Percentiles rank a stretch among this genome's conserved stretches.
Evolutionary conservation across 345 rosid genomes (phyloP).

Genomic region (Gossypium raimondii): DNA sequence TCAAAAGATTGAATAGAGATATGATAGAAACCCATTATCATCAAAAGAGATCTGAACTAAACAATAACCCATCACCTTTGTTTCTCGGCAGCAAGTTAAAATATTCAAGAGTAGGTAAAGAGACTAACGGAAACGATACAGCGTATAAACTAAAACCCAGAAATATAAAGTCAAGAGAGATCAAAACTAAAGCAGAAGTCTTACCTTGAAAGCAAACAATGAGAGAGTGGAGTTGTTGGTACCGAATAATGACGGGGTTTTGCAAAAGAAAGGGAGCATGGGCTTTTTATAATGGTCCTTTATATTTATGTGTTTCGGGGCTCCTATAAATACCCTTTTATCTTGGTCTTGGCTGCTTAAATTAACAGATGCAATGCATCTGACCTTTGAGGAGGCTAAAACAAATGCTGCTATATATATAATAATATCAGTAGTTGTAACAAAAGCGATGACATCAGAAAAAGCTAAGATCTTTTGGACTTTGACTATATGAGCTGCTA

Average conservation of each 20-base stretch:
- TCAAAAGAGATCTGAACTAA: not conserved
- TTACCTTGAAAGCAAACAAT: slow-evolving; percentile 16
- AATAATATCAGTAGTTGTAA: not conserved
- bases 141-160: not conserved
- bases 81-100: not conserved
- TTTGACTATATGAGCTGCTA: not conserved
- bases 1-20: not conserved
- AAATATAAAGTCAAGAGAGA: not conserved
- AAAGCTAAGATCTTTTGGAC: not conserved
- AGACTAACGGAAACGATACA: not conserved
- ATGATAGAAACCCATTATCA: not conserved
- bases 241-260: slow-evolving; percentile 1
- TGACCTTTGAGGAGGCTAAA: not conserved
- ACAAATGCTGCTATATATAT: not conserved
- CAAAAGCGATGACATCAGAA: not conserved
- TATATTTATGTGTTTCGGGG: not conserved
- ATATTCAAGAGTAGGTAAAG: not conserved
- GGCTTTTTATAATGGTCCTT: not conserved
- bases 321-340: not conserved
- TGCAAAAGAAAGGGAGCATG: slow-evolving; percentile 6
- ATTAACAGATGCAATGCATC: not conserved
- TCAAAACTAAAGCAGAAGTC: not conserved
- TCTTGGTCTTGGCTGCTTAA: not conserved
- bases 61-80: not conserved
- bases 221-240: not conserved